Conservation (phyloP, 164 flowering plant species). For the Saururus chinensis region DNA sequence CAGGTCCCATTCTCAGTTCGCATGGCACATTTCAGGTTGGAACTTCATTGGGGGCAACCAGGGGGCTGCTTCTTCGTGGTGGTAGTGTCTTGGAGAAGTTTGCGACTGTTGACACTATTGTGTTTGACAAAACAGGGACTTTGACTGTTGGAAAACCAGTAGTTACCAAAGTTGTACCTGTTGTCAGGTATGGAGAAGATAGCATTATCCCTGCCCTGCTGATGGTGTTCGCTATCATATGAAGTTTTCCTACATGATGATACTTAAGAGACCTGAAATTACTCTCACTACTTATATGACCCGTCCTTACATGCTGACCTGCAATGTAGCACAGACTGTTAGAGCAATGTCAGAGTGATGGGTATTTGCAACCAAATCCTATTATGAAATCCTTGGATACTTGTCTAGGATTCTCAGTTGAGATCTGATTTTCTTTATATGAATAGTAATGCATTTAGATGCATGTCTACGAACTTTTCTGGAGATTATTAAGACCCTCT, state of each 20-base stretch:
- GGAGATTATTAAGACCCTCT: no score
- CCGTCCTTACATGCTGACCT: no score
- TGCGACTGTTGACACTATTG: conserved; percentile 60
- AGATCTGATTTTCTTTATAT: no score
- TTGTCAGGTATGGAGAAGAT: conserved; percentile 32
- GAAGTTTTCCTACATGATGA: neutral
- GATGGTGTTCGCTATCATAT: neutral
- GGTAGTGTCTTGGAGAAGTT: conserved; percentile 82
- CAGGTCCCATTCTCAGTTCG: neutral
- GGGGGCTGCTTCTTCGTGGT: conserved; percentile 92
- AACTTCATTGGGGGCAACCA: conserved; percentile 91
- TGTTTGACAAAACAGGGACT: conserved; percentile 98
- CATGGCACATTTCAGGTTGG: conserved; percentile 52
- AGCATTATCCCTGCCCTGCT: neutral
- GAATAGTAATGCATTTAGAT: no score
- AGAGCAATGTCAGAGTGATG: no score
- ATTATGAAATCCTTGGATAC: no score
- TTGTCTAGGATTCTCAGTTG: no score
- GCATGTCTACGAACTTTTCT: no score
- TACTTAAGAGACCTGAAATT: no score
- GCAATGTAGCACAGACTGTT: no score
- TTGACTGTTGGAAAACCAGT: conserved; percentile 83
- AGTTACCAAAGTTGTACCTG: conserved; percentile 62
- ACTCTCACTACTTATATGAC: no score
- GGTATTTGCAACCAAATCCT: no score